Evolutionary conservation across 1,139 yeast species (phyloP), one percentile per base, ranked within the genome.

Genomic region (Magnusiomyces ingens): DNA sequence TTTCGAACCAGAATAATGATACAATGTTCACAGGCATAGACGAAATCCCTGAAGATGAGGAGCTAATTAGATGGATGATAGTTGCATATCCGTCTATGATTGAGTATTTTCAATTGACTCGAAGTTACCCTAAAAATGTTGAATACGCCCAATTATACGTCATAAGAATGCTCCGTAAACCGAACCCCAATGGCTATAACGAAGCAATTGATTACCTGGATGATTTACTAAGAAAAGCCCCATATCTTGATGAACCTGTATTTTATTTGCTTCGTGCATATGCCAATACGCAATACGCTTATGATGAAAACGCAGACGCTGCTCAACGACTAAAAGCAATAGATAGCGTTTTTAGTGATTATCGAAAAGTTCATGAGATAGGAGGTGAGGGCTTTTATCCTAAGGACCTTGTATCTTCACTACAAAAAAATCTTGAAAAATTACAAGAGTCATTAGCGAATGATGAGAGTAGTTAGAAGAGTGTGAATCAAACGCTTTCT

Each of bases 241-340:
- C 49, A 19, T 46, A 36, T 38, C 35, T 46, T 18, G 36, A 46
- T 21, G 49, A 46, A 32, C 49, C 49, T 17, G 22, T 46, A 8
- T 46, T 46, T 37, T 46, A 46, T 19, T 19, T 46, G 42, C 15
- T 46, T 26, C 18, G 49, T 19, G 43, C 35, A 2, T 15, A 12
- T 32, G 49, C 49, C 15, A 36, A 37, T 13, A 29, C 18, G 17
- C 21, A 19, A 29, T 19, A 36, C 5, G 49, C 49, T 3, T 21
- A 37, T 18, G 49, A 46, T n/a, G 17, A 37, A 37, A 13, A 37
- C 41, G 32, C 32, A 5, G 32, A 26, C 8, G 10, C 41, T 4
- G 3, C 41, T 6, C 6, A 22, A 43, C 3, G 45, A 15, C 3
- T 43, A 21, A 43, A 22, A 12, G 29, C 45, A 11, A 21, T 43